Evolutionary conservation across 139 green algal species (phyloP), one percentile per base, ranked within the genome.

Genomic region (Chlamydomonas schloesseri): DNA sequence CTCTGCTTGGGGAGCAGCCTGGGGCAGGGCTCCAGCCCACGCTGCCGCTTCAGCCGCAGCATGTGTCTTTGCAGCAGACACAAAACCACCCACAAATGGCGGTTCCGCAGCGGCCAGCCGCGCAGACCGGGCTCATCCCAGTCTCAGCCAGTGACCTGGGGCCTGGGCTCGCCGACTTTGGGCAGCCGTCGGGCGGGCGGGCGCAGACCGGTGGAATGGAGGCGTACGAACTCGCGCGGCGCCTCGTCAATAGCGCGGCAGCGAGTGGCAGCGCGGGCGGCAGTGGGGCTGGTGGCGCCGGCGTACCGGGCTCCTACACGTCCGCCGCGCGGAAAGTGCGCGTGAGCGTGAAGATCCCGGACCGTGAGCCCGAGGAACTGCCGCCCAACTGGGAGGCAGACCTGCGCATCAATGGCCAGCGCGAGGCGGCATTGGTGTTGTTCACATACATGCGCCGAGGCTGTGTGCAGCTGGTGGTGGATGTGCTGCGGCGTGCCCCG

Each of bases 311-410:
- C 47, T 31, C 47, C 31, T 86, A 86, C 68, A 58, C 31, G 1
- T 74, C 58, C 0, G 23, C 67, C 8, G 55, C 80, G 8, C 67
- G 68, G 0, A 78, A 69, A 11, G 67, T 86, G 23, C 80, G 68
- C 14, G 68, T 86, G 11, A 78, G 68, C 80, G 67, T 86, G 21
- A 86, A 86, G 47, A 86, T 86, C 10, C 80, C 67, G 9, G 80
- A 73, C 50, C 80, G 67, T 13, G 65, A 72, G 18, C 80, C 80
- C 18, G 67, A 77, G 80, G 67, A 86, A 17, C n/a, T 86, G 67
- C 13, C 68, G 50, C 23, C 80, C 0, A 68, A 31, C 65, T 86
- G 80, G 68, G 80, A 77, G 15, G 23, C 31, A 2, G 33, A 57
- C 50, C n/a, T 86, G 47, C 80, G 70, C 8, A 33, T 86, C 24